Percentiles rank a stretch among this genome's conserved stretches.
These are phyloP conservation scores for Borovskyia barvae DNA, from an alignment of 208 protist species.

Conservation along the genomic window DNA sequence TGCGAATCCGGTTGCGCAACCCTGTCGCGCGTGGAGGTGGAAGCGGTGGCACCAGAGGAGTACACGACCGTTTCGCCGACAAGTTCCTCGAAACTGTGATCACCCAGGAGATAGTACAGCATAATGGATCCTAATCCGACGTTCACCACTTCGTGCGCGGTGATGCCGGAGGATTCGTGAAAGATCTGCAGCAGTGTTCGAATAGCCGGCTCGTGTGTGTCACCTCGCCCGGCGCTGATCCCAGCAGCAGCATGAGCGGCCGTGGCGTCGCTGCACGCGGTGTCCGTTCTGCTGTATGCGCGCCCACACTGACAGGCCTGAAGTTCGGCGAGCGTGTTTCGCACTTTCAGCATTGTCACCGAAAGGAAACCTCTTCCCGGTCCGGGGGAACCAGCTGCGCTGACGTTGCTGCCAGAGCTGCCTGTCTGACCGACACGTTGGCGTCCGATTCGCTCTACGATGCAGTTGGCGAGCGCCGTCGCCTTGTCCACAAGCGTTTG, in stretches of 20 bases:
- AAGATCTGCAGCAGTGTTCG: conserved; percentile 34
- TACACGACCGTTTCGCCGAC: conserved; percentile 27
- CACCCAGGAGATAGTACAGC: conserved; percentile 44
- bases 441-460: conserved; percentile 28
- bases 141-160: conserved; percentile 48
- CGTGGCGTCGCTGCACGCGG: neutral
- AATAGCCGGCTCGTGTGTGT: conserved; percentile 27
- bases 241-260: neutral
- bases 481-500: conserved; percentile 41
- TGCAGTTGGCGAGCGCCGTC: conserved; percentile 16
- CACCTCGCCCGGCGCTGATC: neutral
- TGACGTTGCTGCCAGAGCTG: conserved; percentile 2
- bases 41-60: conserved; percentile 29
- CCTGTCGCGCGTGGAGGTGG: conserved; percentile 19
- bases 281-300: conserved; percentile 1
- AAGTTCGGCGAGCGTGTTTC: conserved; percentile 20
- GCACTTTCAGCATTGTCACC: conserved; percentile 13
- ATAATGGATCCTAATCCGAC: conserved; percentile 32
- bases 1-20: conserved; percentile 3
- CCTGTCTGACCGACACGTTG: neutral
- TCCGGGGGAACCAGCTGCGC: conserved; percentile 1
- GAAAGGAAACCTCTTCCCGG: conserved; percentile 13
- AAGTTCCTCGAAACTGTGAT: conserved; percentile 26
- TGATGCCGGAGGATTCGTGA: conserved; percentile 27
- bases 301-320: conserved; percentile 5